Conservation (phyloP, 108 stramenopile genomes). For the Discostella pseudostelligera region DNA sequence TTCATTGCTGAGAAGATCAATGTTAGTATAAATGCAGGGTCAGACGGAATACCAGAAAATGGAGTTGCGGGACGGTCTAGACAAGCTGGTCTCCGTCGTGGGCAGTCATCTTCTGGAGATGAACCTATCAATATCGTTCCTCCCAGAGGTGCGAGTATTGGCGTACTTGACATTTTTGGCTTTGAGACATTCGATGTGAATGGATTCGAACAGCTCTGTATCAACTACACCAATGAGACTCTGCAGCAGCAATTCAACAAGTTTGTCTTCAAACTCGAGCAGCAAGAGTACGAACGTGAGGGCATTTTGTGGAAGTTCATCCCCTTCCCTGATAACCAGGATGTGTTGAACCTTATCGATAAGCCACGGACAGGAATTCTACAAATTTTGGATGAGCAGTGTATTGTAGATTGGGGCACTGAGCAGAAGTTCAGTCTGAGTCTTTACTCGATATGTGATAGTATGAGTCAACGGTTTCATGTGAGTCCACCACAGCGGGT, state of each 20-base stretch:
- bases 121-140: constrained; percentile 35
- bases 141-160: constrained; percentile 38
- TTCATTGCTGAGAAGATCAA: constrained; percentile 64
- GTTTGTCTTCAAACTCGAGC: constrained; percentile 90
- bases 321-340: constrained; percentile 90
- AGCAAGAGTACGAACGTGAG: constrained; percentile 85
- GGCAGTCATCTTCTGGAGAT: neutral
- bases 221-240: constrained; percentile 96
- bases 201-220: constrained; percentile 94
- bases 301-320: constrained; percentile 93
- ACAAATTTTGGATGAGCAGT: constrained; percentile 82
- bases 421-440: constrained; percentile 63
- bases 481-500: constrained; percentile 61
- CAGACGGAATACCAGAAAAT: neutral
- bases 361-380: constrained; percentile 78
- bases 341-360: constrained; percentile 89
- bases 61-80: neutral
- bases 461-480: constrained; percentile 49
- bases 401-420: constrained; percentile 60
- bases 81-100: constrained; percentile 2
- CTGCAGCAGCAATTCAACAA: constrained; percentile 95
- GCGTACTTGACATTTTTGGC: constrained; percentile 95
- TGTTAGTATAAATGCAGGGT: constrained; percentile 35
- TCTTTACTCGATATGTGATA: constrained; percentile 61
- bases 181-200: constrained; percentile 95